Conservation (phyloP, 2,329 filamentous ascomycete species). For the Colletotrichum chlorophyti region DNA sequence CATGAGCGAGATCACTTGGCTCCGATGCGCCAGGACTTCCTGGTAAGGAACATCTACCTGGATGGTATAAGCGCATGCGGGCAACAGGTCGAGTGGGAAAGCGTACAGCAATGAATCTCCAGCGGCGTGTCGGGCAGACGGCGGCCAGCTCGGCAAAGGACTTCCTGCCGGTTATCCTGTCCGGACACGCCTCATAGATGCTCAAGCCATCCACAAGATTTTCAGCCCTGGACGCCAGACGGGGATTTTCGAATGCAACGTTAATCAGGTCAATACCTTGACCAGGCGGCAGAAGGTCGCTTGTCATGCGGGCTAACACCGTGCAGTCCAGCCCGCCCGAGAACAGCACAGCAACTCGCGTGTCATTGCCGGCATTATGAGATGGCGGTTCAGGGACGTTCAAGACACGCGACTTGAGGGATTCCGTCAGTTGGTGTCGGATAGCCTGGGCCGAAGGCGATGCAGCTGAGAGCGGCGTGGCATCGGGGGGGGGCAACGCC, state of each 20-base stretch:
- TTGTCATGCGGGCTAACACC: slow-evolving; percentile 78
- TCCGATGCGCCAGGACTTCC: slow-evolving; percentile 73
- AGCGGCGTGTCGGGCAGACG: slow-evolving; percentile 73
- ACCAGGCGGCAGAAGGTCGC: slow-evolving; percentile 73
- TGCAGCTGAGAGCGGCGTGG: slow-evolving; percentile 27
- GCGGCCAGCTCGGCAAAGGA: slow-evolving; percentile 77
- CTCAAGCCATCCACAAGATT: slow-evolving; percentile 36
- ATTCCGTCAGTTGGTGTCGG: slow-evolving; percentile 61
- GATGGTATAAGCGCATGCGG: neutral
- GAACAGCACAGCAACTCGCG: slow-evolving; percentile 81
- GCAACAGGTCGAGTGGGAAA: slow-evolving; percentile 3
- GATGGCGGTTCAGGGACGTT: slow-evolving; percentile 67
- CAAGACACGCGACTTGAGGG: slow-evolving; percentile 69
- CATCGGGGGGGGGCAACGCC: slow-evolving; percentile 45
- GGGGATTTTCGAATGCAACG: slow-evolving; percentile 95
- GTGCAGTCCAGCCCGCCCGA: slow-evolving; percentile 96
- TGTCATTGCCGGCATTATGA: slow-evolving; percentile 38
- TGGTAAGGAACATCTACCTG: slow-evolving; percentile 82
- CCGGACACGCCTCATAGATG: slow-evolving; percentile 84
- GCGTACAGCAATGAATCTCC: slow-evolving; percentile 80
- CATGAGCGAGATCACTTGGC: slow-evolving; percentile 78
- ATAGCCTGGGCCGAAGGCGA: slow-evolving; percentile 62
- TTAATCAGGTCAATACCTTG: slow-evolving; percentile 89
- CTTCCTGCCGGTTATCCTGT: slow-evolving; percentile 84
- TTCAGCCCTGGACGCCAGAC: slow-evolving; percentile 62